phyloP scores from a whole-genome alignment of 192 early-diverging fungal genomes.

The Linnemannia elongata region DNA sequence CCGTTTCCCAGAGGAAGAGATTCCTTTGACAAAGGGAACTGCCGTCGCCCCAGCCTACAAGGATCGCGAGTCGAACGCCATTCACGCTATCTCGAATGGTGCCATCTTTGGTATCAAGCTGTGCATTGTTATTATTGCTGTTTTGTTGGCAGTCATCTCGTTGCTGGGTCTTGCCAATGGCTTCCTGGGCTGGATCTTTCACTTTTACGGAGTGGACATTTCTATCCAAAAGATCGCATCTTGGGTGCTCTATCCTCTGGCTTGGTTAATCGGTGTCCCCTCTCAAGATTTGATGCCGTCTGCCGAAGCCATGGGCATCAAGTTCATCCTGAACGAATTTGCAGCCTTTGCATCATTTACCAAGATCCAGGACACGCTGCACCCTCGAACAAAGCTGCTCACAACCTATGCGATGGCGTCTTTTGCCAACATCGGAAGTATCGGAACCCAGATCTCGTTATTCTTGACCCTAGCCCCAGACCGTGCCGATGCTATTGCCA shows the following conservation, averaged over 20 bases:
- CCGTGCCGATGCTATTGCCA: conserved; percentile 74
- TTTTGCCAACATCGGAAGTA: conserved; percentile 86
- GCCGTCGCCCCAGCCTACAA: conserved; percentile 67
- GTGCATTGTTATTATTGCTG: conserved; percentile 76
- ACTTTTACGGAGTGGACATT: conserved; percentile 67
- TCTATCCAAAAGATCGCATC: conserved; percentile 76
- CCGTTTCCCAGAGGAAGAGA: conserved; percentile 83
- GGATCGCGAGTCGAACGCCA: conserved; percentile 75
- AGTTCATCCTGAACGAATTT: conserved; percentile 89
- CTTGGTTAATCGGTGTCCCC: conserved; percentile 59
- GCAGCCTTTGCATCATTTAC: conserved; percentile 76
- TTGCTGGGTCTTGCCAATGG: conserved; percentile 76
- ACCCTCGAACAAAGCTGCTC: conserved; percentile 62
- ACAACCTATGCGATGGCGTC: conserved; percentile 86
- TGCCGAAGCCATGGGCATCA: conserved; percentile 61
- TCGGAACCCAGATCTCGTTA: conserved; percentile 83
- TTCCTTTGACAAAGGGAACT: conserved; percentile 77
- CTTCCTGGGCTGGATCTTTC: conserved; percentile 75
- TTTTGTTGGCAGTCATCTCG: conserved; percentile 79
- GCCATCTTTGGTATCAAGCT: conserved; percentile 85
- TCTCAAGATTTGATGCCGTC: conserved; percentile 36
- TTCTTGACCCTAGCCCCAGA: conserved; percentile 79
- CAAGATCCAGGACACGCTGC: conserved; percentile 54
- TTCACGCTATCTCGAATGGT: conserved; percentile 86
- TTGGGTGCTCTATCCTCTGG: conserved; percentile 79